phyloP scores from a whole-genome alignment of 1,284 basidiomycete genomes.

The Tylopilus orsonianus region DNA sequence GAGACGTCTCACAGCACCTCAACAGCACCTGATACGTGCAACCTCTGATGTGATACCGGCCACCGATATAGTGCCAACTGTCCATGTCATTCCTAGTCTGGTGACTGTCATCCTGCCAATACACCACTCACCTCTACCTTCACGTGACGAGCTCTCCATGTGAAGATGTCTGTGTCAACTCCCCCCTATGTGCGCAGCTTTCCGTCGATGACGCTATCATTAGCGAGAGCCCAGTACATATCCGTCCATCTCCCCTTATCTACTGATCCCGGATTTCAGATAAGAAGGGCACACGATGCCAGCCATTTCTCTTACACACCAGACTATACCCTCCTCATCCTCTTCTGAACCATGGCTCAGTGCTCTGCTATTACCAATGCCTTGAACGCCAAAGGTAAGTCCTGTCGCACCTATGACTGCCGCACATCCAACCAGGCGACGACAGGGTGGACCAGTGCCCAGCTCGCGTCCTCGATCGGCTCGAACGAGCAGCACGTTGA shows the following conservation, averaged over 20 bases:
- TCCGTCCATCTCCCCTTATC: constrained; percentile 17
- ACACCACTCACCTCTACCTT: no score
- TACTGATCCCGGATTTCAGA: constrained; percentile 10
- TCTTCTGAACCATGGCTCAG: constrained; percentile 40
- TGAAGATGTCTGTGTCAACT: not conserved
- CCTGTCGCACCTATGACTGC: not conserved
- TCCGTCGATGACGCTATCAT: no score
- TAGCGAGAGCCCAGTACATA: constrained; percentile 8
- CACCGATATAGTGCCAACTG: no score
- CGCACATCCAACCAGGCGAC: not conserved
- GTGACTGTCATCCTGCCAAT: no score
- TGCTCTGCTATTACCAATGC: constrained; percentile 60
- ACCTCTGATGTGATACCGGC: no score
- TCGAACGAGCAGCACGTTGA: constrained; percentile 46
- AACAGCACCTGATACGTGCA: no score
- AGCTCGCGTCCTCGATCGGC: constrained; percentile 49
- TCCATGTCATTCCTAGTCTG: no score
- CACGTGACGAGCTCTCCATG: no score
- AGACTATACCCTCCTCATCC: constrained; percentile 37
- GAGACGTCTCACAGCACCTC: no score
- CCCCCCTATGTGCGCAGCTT: not conserved
- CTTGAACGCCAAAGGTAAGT: constrained; percentile 47
- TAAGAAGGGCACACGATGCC: constrained; percentile 16
- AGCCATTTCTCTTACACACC: not conserved
- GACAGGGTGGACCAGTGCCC: constrained; percentile 46